Conservation (phyloP, 768 basidiomycete species). For the Boletus barrowsii region DNA sequence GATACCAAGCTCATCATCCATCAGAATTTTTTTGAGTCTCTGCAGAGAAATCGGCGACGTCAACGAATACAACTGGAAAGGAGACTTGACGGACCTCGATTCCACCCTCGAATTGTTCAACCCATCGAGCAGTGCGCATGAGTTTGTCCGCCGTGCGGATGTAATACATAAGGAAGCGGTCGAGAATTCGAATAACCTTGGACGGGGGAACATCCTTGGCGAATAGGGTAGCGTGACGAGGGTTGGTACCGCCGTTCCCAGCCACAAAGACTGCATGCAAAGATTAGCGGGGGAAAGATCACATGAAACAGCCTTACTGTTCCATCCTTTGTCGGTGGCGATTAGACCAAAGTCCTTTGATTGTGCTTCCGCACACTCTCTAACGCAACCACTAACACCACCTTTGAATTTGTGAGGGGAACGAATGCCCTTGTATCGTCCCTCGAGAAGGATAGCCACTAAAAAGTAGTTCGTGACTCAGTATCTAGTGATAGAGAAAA, state of each 20-base stretch:
- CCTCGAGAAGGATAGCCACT: constrained; percentile 68
- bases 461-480: neutral
- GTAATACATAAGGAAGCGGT: constrained; percentile 66
- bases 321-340: constrained; percentile 80
- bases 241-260: constrained; percentile 66
- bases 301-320: constrained; percentile 35
- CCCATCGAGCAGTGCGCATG: constrained; percentile 70
- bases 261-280: constrained; percentile 42
- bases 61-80: neutral
- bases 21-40: constrained; percentile 60
- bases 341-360: constrained; percentile 73
- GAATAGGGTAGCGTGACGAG: constrained; percentile 62
- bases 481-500: neutral
- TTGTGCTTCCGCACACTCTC: constrained; percentile 79
- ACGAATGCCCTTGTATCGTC: constrained; percentile 67
- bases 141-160: constrained; percentile 72
- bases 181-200: constrained; percentile 58
- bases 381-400: constrained; percentile 69
- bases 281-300: neutral
- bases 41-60: constrained; percentile 15
- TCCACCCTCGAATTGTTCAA: constrained; percentile 67
- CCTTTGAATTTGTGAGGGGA: constrained; percentile 76
- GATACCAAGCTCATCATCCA: constrained; percentile 72
- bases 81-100: constrained; percentile 42
- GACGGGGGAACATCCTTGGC: constrained; percentile 65